Evolutionary conservation across 2,329 filamentous ascomycete genomes (phyloP).

Genomic region (Lachnellula arida): DNA sequence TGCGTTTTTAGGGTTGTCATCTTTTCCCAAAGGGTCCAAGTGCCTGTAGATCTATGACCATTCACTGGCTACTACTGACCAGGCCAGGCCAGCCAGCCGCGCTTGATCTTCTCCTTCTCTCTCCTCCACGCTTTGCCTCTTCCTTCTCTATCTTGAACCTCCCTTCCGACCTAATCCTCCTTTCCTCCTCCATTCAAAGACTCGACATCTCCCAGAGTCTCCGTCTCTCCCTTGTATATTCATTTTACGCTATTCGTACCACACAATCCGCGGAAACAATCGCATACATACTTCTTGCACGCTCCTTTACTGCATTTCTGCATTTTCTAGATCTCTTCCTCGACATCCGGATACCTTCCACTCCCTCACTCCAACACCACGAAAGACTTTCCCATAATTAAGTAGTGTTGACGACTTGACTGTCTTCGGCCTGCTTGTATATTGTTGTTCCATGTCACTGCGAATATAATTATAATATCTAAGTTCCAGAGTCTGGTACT

Average conservation of each 20-base stretch:
- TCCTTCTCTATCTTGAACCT: constrained; percentile 3
- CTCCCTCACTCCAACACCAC: background rate
- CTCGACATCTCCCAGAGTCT: background rate
- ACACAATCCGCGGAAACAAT: constrained; percentile 4
- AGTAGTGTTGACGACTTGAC: constrained; percentile 28
- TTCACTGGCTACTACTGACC: too few relatives aligned
- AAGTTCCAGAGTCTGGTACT: constrained; percentile 22
- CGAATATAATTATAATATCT: constrained; percentile 25
- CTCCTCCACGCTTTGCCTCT: constrained; percentile 1
- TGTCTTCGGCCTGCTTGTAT: constrained; percentile 27
- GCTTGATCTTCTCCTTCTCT: background rate
- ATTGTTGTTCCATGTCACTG: constrained; percentile 11
- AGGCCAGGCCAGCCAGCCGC: background rate
- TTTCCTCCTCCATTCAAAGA: constrained; percentile 3
- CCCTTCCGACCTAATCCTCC: constrained; percentile 1
- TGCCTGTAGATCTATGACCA: background rate
- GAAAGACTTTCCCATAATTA: constrained; percentile 12
- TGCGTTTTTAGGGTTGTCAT: constrained; percentile 3
- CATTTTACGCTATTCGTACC: background rate
- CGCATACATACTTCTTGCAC: constrained; percentile 5
- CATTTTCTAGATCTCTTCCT: background rate
- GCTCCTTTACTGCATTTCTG: constrained; percentile 8
- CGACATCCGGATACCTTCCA: background rate
- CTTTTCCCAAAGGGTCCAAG: background rate
- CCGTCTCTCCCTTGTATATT: background rate